Base-by-base conservation (phyloP, 2,329 filamentous ascomycete species). In the Aspergillus sp. region DNA sequence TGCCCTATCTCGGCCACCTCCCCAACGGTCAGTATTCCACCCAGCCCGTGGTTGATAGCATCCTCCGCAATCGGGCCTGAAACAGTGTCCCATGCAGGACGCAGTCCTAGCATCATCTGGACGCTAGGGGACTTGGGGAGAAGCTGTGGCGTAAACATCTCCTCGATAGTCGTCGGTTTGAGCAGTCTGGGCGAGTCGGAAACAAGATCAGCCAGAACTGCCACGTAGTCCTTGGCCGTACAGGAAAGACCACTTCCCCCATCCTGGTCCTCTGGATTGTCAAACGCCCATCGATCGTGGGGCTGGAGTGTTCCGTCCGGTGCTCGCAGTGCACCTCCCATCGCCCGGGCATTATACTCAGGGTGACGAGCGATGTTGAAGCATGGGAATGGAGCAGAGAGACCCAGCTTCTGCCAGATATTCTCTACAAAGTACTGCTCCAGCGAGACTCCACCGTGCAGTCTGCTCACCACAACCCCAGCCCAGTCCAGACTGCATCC, bases 401-500 rank as follows among this genome's bases (percentile, higher is more conserved):
- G 41, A 4, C 48, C 48, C 27, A 57, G 23, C 3, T 17, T 24
- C 43, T 52, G 46, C 41, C 41, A 57, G 0, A 57, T 52, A 19
- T 57, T 51, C n/a, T 57, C 49, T 2, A 48, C 35, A 21, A 57
- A 31, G 15, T 57, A 57, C 43, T 57, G 31, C 14, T 52, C 55
- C 3, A 57, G 48, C 12, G 41, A 33, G 2, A 57, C 43, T 2
- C 44, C 43, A 6, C 39, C 14, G 17, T 57, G 23, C 35, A 57
- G 23, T 3, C 55, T 49, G 24, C 49, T 52, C 6, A 57, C 55
- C 4, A 43, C 48, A 3, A 57, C 35, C 14, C 55, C 55, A 5
- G 55, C 55, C 55, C 55, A 57, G 43, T 57, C 55, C 5, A 57
- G 41, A 23, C 55, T 48, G 15, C 55, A 48, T 21, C 55, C 48